These are phyloP conservation scores for Verticillium klebahnii DNA, from an alignment of 2,329 filamentous ascomycete species.

Conservation along the genomic window DNA sequence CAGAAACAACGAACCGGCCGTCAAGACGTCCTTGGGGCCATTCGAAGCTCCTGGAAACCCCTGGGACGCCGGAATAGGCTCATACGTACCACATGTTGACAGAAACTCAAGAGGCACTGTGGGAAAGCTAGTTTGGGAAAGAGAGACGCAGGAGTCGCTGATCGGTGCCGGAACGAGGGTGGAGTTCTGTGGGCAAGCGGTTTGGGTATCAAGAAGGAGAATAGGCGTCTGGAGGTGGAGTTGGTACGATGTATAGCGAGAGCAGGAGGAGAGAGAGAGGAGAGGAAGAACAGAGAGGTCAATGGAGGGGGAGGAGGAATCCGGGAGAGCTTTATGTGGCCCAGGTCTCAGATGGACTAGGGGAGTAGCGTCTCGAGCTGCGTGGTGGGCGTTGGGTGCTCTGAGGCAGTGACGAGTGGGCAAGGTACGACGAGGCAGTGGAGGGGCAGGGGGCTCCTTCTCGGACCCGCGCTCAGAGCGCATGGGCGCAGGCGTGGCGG, in stretches of 20 bases:
- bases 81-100: constrained; percentile 18
- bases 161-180: neutral
- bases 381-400: neutral
- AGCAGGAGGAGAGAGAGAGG: constrained; percentile 8
- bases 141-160: constrained; percentile 1
- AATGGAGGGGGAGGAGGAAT: constrained; percentile 11
- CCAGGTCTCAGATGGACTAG: constrained; percentile 5
- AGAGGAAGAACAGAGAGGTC: constrained; percentile 4
- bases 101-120: constrained; percentile 6
- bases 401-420: neutral
- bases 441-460: neutral
- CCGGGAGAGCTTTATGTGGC: constrained; percentile 17
- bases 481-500: neutral
- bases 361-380: neutral
- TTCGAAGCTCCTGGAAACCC: constrained; percentile 4
- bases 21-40: neutral
- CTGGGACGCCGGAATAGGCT: neutral
- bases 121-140: constrained; percentile 10
- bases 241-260: constrained; percentile 3
- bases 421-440: neutral
- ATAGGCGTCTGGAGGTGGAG: neutral
- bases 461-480: neutral
- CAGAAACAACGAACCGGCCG: neutral
- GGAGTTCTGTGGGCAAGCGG: neutral
- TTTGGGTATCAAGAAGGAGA: constrained; percentile 11